Evolutionary conservation across 495 filamentous ascomycete species (phyloP).

Genomic region (Aspergillus hancockii): DNA sequence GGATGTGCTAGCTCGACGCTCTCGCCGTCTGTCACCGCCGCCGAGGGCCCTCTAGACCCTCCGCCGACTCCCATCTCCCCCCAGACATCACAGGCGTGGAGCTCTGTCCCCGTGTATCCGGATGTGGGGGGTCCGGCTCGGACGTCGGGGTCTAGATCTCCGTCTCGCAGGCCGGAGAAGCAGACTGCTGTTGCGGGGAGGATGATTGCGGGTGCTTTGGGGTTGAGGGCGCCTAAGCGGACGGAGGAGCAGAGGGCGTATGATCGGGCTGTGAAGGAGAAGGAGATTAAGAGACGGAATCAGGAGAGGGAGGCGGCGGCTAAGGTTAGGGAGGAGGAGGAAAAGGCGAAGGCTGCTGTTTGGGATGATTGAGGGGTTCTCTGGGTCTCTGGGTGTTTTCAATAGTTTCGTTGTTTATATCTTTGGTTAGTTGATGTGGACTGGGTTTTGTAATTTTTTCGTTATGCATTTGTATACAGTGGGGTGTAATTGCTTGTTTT

Average conservation of each 20-base stretch:
- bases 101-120: conserved; percentile 6
- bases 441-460: conserved; percentile 13
- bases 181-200: conserved; percentile 87
- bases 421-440: conserved; percentile 8
- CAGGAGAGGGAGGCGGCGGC: conserved; percentile 66
- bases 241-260: conserved; percentile 90
- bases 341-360: conserved; percentile 69
- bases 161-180: conserved; percentile 71
- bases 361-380: conserved; percentile 70
- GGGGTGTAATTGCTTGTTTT: neutral
- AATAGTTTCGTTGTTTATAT: conserved; percentile 18
- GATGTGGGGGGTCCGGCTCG: conserved; percentile 4
- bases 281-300: conserved; percentile 77
- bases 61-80: conserved; percentile 63
- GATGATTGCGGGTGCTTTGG: conserved; percentile 87
- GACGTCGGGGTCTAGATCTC: conserved; percentile 10
- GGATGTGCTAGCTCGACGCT: conserved; percentile 20
- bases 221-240: conserved; percentile 73
- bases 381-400: conserved; percentile 6
- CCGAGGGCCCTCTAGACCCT: conserved; percentile 51
- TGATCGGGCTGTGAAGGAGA: conserved; percentile 79
- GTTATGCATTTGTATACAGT: neutral
- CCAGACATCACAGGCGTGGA: conserved; percentile 37
- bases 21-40: conserved; percentile 35
- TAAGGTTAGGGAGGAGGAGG: conserved; percentile 64